Evolutionary conservation across 2,329 filamentous ascomycete genomes (phyloP).

Genomic region (Xylariales sp.): DNA sequence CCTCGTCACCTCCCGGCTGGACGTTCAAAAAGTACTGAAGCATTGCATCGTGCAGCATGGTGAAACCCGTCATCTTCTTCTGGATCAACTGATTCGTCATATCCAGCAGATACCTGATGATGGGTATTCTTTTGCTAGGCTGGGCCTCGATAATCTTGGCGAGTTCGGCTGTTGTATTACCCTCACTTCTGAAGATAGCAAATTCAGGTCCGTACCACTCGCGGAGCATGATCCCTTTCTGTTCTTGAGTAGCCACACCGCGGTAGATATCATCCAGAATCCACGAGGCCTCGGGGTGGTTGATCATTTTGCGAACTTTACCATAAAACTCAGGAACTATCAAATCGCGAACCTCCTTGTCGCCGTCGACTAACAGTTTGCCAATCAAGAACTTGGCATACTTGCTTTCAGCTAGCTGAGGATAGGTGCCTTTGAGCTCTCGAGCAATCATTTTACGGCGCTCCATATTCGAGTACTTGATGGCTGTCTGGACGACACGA

Average conservation of each 20-base stretch:
- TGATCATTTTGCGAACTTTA: constrained; percentile 86
- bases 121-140: constrained; percentile 80
- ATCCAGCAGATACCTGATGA: constrained; percentile 80
- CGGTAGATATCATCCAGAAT: constrained; percentile 97
- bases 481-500: constrained; percentile 90
- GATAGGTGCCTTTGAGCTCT: constrained; percentile 82
- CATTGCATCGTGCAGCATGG: constrained; percentile 97
- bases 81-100: constrained; percentile 91
- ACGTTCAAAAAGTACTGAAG: constrained; percentile 88
- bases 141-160: constrained; percentile 68
- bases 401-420: constrained; percentile 82
- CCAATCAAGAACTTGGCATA: constrained; percentile 98
- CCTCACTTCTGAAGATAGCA: constrained; percentile 64
- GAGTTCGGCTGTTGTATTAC: constrained; percentile 62
- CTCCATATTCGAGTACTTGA: constrained; percentile 87
- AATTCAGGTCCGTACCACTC: constrained; percentile 98
- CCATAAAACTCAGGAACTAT: constrained; percentile 96
- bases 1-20: constrained; percentile 72
- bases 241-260: constrained; percentile 76
- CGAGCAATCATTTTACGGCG: constrained; percentile 82
- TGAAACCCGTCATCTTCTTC: constrained; percentile 96
- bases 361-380: constrained; percentile 90
- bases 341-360: constrained; percentile 78
- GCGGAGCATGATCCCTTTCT: constrained; percentile 78
- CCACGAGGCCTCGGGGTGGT: constrained; percentile 95